Evolutionary conservation across 176 grass and related monocot species (phyloP).

Genomic region (Ensete ventricosum): DNA sequence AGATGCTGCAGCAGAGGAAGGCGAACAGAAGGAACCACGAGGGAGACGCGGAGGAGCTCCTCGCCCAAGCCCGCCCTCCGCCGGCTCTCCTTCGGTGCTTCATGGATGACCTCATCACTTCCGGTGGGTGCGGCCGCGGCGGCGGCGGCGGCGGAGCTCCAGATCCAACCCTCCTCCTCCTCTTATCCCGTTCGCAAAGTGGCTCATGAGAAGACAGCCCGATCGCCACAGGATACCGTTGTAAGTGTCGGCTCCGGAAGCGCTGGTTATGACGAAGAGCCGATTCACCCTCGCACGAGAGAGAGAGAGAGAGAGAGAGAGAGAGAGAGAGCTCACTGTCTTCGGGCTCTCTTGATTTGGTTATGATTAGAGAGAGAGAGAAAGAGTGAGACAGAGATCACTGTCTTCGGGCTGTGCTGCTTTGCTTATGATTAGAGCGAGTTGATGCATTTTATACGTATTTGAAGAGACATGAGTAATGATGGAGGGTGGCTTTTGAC

Average conservation of each 20-base stretch:
- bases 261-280: not conserved
- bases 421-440: too few relatives aligned
- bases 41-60: not conserved
- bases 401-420: too few relatives aligned
- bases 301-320: not conserved
- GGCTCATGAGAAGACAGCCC: not conserved
- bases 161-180: constrained; percentile 10
- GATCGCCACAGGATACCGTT: not conserved
- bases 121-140: not conserved
- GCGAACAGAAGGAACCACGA: not conserved
- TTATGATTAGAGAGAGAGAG: too few relatives aligned
- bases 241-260: not conserved
- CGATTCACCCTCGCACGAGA: not conserved
- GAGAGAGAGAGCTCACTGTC: not conserved
- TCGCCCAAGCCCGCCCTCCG: not conserved
- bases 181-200: not conserved
- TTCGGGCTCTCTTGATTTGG: too few relatives aligned
- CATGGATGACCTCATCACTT: constrained; percentile 12
- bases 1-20: constrained; percentile 19
- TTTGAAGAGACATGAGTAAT: too few relatives aligned
- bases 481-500: too few relatives aligned
- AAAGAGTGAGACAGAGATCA: too few relatives aligned
- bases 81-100: constrained; percentile 23
- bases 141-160: not conserved
- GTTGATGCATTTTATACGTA: too few relatives aligned